Evolutionary conservation across 306 rosid genomes (phyloP).

Genomic region (Castanospermum australe): DNA sequence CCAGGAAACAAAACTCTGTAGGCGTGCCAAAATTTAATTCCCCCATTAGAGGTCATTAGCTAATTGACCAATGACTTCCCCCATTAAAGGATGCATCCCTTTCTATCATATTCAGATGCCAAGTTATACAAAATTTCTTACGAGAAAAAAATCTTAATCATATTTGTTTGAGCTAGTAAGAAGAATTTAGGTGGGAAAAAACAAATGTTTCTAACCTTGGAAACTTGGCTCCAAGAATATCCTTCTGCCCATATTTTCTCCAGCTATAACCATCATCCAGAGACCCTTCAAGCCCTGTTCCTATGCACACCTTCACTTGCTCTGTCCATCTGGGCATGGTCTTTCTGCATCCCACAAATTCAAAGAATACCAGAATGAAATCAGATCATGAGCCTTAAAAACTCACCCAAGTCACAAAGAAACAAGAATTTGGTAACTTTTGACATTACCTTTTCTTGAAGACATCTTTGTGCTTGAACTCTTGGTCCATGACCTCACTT

Average conservation of each 20-base stretch:
- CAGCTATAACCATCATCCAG: slow-evolving; percentile 69
- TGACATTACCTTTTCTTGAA: slow-evolving; percentile 66
- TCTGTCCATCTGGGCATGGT: slow-evolving; percentile 51
- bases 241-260: slow-evolving; percentile 97
- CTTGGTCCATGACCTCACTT: slow-evolving; percentile 47
- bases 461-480: slow-evolving; percentile 42
- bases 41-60: background rate
- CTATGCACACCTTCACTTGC: slow-evolving; percentile 53
- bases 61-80: background rate
- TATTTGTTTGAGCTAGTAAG: background rate
- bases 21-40: background rate
- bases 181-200: background rate
- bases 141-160: background rate
- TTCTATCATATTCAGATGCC: background rate
- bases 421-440: background rate
- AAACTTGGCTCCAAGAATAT: slow-evolving; percentile 72
- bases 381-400: slow-evolving; percentile 14
- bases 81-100: no score
- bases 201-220: slow-evolving; percentile 57
- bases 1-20: background rate
- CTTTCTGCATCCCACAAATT: slow-evolving; percentile 53
- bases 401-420: background rate
- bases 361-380: background rate
- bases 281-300: slow-evolving; percentile 47
- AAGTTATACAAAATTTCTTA: background rate